phyloP scores from a whole-genome alignment of 129 eudicot species.

The Flaveria brownii region DNA sequence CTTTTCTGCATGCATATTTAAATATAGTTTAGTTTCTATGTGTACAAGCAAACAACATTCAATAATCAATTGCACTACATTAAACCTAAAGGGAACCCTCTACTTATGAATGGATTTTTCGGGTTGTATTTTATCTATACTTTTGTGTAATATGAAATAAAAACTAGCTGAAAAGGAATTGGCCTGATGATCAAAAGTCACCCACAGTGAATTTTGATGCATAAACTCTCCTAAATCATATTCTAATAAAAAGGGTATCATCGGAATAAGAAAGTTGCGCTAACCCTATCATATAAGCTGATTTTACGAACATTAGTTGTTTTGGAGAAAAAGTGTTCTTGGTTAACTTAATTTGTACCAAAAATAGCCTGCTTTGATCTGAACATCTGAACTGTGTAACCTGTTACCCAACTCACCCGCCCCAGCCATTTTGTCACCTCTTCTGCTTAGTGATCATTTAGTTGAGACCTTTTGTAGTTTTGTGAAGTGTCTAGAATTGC shows the following conservation, averaged over 20 bases:
- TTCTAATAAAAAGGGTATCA: not conserved
- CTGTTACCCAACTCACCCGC: not conserved
- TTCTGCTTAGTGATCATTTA: not conserved
- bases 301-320: too few species aligned
- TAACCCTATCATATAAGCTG: not conserved
- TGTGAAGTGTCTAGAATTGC: not conserved
- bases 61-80: too few species aligned
- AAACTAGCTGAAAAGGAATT: not conserved
- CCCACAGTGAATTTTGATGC: not conserved
- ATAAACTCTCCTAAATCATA: not conserved
- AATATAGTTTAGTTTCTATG: too few species aligned
- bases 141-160: not conserved
- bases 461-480: too few species aligned
- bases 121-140: too few species aligned
- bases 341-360: not conserved
- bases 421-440: not conserved
- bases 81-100: too few species aligned
- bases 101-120: too few species aligned
- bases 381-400: not conserved
- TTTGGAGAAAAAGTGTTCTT: not conserved
- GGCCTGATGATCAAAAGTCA: not conserved
- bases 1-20: not conserved
- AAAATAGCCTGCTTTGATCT: not conserved
- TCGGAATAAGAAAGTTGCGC: not conserved
- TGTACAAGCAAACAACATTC: too few species aligned